These are phyloP conservation scores for Verticillium dahliae DNA, from an alignment of 2,329 filamentous ascomycete species.

Conservation along the genomic window DNA sequence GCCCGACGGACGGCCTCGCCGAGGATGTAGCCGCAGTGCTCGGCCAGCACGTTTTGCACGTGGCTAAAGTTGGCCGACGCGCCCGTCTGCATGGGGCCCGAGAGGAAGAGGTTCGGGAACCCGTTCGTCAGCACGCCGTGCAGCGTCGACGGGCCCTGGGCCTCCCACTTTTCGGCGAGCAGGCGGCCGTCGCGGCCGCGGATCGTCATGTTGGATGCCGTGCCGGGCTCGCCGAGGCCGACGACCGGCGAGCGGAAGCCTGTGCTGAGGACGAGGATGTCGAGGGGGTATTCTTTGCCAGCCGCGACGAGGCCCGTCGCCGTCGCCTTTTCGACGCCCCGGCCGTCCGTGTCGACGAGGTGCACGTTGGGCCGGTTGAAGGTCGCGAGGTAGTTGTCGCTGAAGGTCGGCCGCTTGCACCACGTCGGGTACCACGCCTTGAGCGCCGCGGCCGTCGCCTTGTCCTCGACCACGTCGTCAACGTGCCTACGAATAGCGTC, in stretches of 20 bases:
- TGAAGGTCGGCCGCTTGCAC: slow-evolving; percentile 60
- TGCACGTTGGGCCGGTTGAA: slow-evolving; percentile 55
- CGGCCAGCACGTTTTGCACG: slow-evolving; percentile 24
- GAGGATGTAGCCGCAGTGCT: slow-evolving; percentile 35
- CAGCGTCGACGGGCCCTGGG: slow-evolving; percentile 37
- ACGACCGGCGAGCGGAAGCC: slow-evolving; percentile 26
- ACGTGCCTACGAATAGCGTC: slow-evolving; percentile 39
- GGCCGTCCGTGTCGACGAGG: slow-evolving; percentile 52
- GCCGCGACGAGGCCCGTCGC: slow-evolving; percentile 37
- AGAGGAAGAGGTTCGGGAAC: slow-evolving; percentile 51
- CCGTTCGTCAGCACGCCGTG: slow-evolving; percentile 41
- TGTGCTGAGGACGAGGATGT: slow-evolving; percentile 31
- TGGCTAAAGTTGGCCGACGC: slow-evolving; percentile 30
- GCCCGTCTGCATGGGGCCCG: slow-evolving; percentile 33
- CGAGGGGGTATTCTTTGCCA: slow-evolving; percentile 37
- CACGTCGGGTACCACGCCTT: slow-evolving; percentile 54
- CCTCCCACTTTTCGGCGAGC: slow-evolving; percentile 36
- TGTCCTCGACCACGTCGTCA: slow-evolving; percentile 45
- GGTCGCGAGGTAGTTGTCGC: slow-evolving; percentile 49
- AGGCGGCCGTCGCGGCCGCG: slow-evolving; percentile 35
- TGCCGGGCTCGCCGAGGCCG: slow-evolving; percentile 20
- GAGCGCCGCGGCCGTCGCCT: slow-evolving; percentile 40
- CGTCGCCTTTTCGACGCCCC: slow-evolving; percentile 41
- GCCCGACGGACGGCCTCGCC: slow-evolving; percentile 14
- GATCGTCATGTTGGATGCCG: slow-evolving; percentile 18